Conservation (phyloP, 2,329 filamentous ascomycete genomes). For the Fusarium lateritium region DNA sequence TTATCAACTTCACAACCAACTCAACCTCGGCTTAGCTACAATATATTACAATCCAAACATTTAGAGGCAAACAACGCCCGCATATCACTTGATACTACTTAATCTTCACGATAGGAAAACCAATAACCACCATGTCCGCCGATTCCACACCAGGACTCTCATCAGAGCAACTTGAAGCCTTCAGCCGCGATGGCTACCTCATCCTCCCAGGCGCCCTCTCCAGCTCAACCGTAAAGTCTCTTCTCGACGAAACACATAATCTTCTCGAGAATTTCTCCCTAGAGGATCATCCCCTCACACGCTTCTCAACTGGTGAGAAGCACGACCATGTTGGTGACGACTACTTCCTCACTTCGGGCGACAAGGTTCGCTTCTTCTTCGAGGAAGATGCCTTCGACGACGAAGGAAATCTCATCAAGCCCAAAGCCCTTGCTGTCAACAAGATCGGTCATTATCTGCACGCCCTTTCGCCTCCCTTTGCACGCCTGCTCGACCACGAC, state of each 20-base stretch:
- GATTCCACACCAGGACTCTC: conserved; percentile 70
- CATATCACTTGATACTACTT: background rate
- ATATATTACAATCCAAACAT: no score
- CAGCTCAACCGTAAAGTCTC: conserved; percentile 72
- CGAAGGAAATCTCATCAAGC: conserved; percentile 76
- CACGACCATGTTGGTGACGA: conserved; percentile 88
- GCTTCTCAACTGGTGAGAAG: conserved; percentile 87
- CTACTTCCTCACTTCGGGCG: conserved; percentile 91
- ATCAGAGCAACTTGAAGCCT: conserved; percentile 77
- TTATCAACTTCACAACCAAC: conserved; percentile 29
- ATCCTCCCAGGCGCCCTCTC: conserved; percentile 84
- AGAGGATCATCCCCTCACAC: conserved; percentile 90
- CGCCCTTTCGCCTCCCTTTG: conserved; percentile 76
- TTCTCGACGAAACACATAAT: conserved; percentile 81
- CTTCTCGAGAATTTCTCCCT: conserved; percentile 84
- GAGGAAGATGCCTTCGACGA: conserved; percentile 90
- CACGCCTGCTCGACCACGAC: conserved; percentile 63
- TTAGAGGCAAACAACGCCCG: background rate
- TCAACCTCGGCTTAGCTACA: conserved; percentile 22
- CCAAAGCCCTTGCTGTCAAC: conserved; percentile 90
- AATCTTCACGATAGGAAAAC: no score
- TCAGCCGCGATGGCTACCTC: conserved; percentile 89
- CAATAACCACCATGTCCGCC: conserved; percentile 32
- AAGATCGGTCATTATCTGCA: conserved; percentile 88
- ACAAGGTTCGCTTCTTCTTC: conserved; percentile 97